These are phyloP conservation scores for Apostasia shenzhenica DNA, from an alignment of 106 monocot species.

Conservation along the genomic window DNA sequence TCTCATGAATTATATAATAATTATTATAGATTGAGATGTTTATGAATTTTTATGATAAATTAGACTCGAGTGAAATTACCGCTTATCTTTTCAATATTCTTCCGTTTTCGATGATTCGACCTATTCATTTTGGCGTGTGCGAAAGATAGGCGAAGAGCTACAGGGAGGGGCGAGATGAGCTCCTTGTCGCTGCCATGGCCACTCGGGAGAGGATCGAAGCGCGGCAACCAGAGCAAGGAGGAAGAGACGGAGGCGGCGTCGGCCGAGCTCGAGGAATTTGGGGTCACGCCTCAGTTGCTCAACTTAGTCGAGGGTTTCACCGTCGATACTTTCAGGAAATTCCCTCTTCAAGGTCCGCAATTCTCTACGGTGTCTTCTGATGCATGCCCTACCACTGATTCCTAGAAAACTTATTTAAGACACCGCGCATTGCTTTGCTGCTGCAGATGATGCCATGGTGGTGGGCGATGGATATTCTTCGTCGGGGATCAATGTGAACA, in stretches of 20 bases:
- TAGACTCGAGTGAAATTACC: too few species aligned
- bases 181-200: conserved; percentile 7
- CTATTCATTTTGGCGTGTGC: background rate
- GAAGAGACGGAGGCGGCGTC: background rate
- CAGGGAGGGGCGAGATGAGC: background rate
- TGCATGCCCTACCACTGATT: too few species aligned
- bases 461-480: too few species aligned
- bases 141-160: background rate
- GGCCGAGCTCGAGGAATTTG: conserved; percentile 37
- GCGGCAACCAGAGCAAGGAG: background rate
- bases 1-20: too few species aligned
- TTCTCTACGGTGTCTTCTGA: conserved; percentile 2
- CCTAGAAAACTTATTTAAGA: too few species aligned
- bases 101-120: background rate
- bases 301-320: conserved; percentile 59
- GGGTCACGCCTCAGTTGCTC: conserved; percentile 49
- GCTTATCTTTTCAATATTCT: too few species aligned
- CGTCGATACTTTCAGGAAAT: conserved; percentile 59
- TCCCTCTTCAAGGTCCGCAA: conserved; percentile 25
- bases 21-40: too few species aligned
- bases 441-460: conserved; percentile 12
- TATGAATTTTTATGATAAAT: too few species aligned
- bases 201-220: background rate
- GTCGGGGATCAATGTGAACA: background rate
- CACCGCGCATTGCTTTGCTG: background rate